These are phyloP conservation scores for Lanmaoa pseudosensibilis DNA, from an alignment of 768 basidiomycete species.

Conservation along the genomic window DNA sequence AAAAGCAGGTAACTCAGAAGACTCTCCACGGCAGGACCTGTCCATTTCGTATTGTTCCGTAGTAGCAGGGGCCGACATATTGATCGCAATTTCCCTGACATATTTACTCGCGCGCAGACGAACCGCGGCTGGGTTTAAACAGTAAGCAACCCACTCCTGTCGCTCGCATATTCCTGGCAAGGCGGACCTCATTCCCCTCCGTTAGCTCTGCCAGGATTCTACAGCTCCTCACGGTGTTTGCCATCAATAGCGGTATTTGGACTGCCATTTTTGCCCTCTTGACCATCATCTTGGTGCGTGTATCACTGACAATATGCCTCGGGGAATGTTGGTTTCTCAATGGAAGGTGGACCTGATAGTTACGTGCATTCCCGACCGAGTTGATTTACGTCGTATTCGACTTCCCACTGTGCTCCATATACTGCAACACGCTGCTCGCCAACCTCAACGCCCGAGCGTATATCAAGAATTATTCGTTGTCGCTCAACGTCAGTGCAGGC, in stretches of 20 bases:
- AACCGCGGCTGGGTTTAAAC: neutral
- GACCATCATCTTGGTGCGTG: neutral
- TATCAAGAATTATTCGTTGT: neutral
- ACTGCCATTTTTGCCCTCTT: slow-evolving; percentile 1
- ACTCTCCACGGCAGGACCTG: neutral
- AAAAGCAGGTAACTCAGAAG: neutral
- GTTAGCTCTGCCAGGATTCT: slow-evolving; percentile 1
- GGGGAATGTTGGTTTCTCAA: neutral
- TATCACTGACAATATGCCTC: neutral
- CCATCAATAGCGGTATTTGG: slow-evolving; percentile 3
- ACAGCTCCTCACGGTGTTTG: slow-evolving; percentile 7
- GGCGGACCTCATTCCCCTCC: neutral
- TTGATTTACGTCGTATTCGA: slow-evolving; percentile 1
- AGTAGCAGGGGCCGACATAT: neutral
- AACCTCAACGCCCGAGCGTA: slow-evolving; percentile 5
- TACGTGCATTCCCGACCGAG: neutral
- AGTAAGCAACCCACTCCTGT: neutral
- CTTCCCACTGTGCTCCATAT: slow-evolving; percentile 1
- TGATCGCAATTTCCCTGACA: slow-evolving; percentile 1
- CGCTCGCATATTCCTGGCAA: neutral
- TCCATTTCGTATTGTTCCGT: slow-evolving; percentile 2
- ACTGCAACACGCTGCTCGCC: slow-evolving; percentile 5
- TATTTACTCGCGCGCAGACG: slow-evolving; percentile 1
- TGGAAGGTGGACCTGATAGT: neutral
- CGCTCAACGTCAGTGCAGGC: neutral